A percentile compares a stretch with the other conserved stretches of the same genome.
Evolutionary conservation across 495 filamentous ascomycete genomes (phyloP).

Genomic region (Aspergillus olivimuriae): DNA sequence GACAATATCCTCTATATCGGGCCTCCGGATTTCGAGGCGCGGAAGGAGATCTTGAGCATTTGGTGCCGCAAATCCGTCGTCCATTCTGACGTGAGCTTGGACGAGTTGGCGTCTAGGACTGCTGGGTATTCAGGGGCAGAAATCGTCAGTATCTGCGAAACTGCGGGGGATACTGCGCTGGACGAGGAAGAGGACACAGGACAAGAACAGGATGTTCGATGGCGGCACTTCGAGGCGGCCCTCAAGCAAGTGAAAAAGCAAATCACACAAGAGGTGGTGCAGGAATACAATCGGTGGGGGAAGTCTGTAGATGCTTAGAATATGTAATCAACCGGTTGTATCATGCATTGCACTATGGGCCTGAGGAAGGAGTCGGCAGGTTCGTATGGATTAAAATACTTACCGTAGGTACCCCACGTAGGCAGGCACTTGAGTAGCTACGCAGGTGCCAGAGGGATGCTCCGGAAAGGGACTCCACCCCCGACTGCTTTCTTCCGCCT

Average conservation of each 20-base stretch:
- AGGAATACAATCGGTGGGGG: conserved; percentile 62
- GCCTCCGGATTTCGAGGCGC: conserved; percentile 68
- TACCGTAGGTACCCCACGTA: too few relatives aligned
- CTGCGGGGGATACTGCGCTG: conserved; percentile 54
- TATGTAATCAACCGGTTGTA: too few relatives aligned
- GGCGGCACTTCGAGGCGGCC: conserved; percentile 59
- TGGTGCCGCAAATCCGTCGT: conserved; percentile 54
- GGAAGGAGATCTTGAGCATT: conserved; percentile 71
- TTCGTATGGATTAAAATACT: too few relatives aligned
- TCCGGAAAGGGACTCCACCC: too few relatives aligned
- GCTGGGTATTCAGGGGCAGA: conserved; percentile 89
- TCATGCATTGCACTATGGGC: too few relatives aligned
- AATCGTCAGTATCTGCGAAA: conserved; percentile 72
- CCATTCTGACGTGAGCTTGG: conserved; percentile 59
- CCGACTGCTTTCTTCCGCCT: too few relatives aligned
- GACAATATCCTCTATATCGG: conserved; percentile 88
- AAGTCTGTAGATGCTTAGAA: conserved; percentile 23
- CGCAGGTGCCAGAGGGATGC: too few relatives aligned
- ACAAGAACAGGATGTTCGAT: conserved; percentile 44
- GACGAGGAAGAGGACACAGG: conserved; percentile 44
- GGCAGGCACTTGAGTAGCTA: too few relatives aligned
- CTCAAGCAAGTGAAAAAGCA: conserved; percentile 56
- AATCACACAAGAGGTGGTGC: conserved; percentile 60
- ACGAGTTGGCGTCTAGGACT: conserved; percentile 57
- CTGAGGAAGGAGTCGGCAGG: too few relatives aligned